A percentile compares a stretch with the other conserved stretches of the same genome.
Evolutionary conservation across 1,284 basidiomycete genomes (phyloP).

Genomic region (Cutaneotrichosporon sp.): DNA sequence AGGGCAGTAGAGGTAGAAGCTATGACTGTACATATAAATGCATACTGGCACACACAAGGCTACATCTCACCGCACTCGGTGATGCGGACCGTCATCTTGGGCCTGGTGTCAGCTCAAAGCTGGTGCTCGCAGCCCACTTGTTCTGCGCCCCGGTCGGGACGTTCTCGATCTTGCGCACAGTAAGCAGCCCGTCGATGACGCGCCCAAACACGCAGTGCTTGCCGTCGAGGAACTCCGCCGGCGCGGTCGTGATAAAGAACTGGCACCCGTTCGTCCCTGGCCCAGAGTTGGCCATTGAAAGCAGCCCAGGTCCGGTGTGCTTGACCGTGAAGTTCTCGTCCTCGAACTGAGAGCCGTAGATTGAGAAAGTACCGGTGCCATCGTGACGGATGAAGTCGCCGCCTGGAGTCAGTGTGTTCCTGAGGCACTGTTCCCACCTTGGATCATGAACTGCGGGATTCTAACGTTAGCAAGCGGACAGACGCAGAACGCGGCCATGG

Average conservation of each 20-base stretch:
- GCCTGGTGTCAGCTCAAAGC: slow-evolving; percentile 19
- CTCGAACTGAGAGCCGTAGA: slow-evolving; percentile 92
- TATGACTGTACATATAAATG: slow-evolving; percentile 7
- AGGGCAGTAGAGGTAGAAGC: background rate
- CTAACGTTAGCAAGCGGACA: slow-evolving; percentile 21
- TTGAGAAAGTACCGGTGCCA: slow-evolving; percentile 90
- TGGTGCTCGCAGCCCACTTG: slow-evolving; percentile 23
- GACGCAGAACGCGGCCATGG: too few relatives aligned
- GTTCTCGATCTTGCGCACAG: slow-evolving; percentile 90
- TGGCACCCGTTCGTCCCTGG: slow-evolving; percentile 88
- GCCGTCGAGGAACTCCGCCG: slow-evolving; percentile 90
- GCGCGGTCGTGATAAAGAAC: slow-evolving; percentile 96
- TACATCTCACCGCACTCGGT: slow-evolving; percentile 60
- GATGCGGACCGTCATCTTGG: slow-evolving; percentile 26
- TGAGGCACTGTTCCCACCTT: slow-evolving; percentile 22
- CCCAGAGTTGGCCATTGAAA: slow-evolving; percentile 94
- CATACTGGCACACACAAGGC: slow-evolving; percentile 1
- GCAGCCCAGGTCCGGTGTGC: slow-evolving; percentile 77
- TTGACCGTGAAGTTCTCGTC: slow-evolving; percentile 95
- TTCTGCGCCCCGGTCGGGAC: slow-evolving; percentile 72
- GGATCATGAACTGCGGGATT: slow-evolving; percentile 57
- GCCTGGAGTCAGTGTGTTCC: slow-evolving; percentile 19
- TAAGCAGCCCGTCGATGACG: slow-evolving; percentile 84
- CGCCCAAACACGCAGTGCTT: slow-evolving; percentile 94
- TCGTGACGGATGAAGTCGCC: slow-evolving; percentile 86